phyloP scores from a whole-genome alignment of 2,329 filamentous ascomycete genomes.

The Diaporthe australafricana region DNA sequence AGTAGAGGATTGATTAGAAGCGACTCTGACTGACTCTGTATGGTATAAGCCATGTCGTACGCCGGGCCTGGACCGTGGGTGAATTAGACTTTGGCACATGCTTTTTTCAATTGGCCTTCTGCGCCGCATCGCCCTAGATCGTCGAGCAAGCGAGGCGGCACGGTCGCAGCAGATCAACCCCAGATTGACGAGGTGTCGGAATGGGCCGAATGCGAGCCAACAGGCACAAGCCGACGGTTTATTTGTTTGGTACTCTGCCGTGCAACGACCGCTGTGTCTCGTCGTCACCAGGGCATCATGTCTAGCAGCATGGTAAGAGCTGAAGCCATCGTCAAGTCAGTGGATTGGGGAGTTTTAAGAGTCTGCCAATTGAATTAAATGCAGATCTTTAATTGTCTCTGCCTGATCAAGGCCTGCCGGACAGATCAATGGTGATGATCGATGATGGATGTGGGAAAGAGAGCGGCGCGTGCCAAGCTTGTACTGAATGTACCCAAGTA shows the following conservation, averaged over 20 bases:
- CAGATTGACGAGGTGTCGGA: slow-evolving; percentile 17
- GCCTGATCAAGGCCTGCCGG: background rate
- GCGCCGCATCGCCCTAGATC: slow-evolving; percentile 38
- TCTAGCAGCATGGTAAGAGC: background rate
- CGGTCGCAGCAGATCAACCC: slow-evolving; percentile 8
- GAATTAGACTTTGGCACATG: slow-evolving; percentile 4
- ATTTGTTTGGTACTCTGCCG: too few species aligned
- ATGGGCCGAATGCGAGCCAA: slow-evolving; percentile 8
- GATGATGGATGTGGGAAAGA: background rate
- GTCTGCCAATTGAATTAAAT: background rate
- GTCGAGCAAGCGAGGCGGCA: slow-evolving; percentile 41
- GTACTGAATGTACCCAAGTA: background rate
- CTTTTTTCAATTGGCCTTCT: background rate
- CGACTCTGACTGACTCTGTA: too few species aligned
- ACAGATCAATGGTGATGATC: background rate
- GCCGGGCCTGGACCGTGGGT: background rate
- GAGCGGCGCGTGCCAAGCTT: background rate
- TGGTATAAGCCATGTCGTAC: background rate
- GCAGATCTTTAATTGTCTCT: background rate
- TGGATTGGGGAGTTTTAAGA: background rate
- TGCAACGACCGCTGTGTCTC: background rate
- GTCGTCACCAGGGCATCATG: background rate
- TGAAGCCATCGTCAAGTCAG: background rate
- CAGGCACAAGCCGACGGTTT: background rate
- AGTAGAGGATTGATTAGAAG: background rate